phyloP scores from a whole-genome alignment of 306 rosid species.

The Cicer pinnatifidum region DNA sequence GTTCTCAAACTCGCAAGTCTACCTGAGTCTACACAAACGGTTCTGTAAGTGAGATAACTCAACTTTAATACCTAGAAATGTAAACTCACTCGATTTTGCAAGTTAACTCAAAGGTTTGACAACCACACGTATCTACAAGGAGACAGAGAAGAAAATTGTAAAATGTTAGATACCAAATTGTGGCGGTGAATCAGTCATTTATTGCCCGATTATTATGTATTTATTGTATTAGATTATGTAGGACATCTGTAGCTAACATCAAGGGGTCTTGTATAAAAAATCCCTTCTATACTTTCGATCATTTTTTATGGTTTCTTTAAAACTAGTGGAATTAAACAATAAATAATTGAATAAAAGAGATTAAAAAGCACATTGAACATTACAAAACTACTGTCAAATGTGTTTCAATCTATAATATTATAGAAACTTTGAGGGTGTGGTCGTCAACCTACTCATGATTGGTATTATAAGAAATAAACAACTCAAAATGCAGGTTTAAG shows the following conservation, averaged over 20 bases:
- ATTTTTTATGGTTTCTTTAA: neutral
- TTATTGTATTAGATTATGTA: no score
- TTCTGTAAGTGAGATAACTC: neutral
- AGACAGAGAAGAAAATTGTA: neutral
- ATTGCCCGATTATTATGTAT: no score
- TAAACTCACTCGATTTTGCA: neutral
- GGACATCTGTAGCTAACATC: no score
- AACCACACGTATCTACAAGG: neutral
- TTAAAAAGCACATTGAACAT: neutral
- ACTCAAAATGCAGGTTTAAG: constrained; percentile 8
- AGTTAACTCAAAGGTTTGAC: neutral
- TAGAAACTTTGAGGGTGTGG: neutral
- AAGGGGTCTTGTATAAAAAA: no score
- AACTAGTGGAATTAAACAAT: neutral
- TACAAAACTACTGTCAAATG: neutral
- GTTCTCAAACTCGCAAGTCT: neutral
- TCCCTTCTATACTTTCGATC: neutral
- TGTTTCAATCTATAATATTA: neutral
- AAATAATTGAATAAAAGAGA: neutral
- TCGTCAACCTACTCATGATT: neutral
- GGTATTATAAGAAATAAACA: constrained; percentile 5
- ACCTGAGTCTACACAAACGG: neutral
- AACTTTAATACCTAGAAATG: neutral
- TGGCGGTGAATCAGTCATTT: no score
- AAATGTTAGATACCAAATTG: no score